Conservation (phyloP, 257 asterid genomes). For the Osmanthus fragrans region DNA sequence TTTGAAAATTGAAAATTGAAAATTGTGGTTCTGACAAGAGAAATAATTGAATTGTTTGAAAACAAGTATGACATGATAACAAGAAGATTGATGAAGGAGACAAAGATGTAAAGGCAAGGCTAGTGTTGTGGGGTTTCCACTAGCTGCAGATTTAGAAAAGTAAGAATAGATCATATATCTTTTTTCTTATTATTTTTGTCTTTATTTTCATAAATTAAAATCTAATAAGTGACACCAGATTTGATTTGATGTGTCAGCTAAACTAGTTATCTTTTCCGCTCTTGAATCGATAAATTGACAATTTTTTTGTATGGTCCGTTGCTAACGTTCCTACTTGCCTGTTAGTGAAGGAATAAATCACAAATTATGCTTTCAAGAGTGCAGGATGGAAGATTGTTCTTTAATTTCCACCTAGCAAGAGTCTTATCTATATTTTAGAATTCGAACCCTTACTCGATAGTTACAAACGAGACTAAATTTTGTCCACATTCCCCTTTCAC, state of each 20-base stretch:
- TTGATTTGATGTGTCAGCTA: not conserved
- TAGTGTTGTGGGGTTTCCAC: conserved; percentile 7
- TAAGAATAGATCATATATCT: not conserved
- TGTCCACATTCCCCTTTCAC: too few relatives aligned
- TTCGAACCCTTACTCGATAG: too few relatives aligned
- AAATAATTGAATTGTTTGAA: not conserved
- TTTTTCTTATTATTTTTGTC: not conserved
- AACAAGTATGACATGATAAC: not conserved
- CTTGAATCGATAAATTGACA: not conserved
- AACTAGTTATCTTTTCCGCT: not conserved
- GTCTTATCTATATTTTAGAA: too few relatives aligned
- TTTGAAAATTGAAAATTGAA: not conserved
- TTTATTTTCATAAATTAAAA: not conserved
- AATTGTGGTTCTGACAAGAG: not conserved
- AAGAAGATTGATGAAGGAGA: not conserved
- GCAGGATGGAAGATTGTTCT: too few relatives aligned
- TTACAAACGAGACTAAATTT: too few relatives aligned
- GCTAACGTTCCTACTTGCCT: too few relatives aligned
- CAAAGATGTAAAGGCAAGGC: not conserved
- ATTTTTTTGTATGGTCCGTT: not conserved
- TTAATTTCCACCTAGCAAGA: too few relatives aligned
- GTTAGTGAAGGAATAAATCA: too few relatives aligned
- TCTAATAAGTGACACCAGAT: not conserved
- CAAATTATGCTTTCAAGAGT: too few relatives aligned
- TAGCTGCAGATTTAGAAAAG: not conserved